Conservation (phyloP, 192 early-diverging fungal genomes). For the Entomortierella beljakovae region DNA sequence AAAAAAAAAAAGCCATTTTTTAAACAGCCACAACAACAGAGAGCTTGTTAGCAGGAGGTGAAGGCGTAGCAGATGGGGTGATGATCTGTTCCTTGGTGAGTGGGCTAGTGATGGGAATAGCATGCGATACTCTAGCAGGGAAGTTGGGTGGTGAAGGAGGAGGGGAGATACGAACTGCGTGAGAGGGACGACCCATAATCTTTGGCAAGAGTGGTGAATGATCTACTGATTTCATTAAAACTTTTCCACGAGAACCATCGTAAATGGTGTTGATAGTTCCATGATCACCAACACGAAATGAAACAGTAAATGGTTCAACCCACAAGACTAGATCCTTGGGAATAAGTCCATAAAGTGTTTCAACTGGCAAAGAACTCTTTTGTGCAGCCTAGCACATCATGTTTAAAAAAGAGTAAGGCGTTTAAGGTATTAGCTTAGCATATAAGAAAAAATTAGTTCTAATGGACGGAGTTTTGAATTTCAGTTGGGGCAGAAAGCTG, state of each 20-base stretch:
- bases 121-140: constrained; percentile 34
- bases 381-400: constrained; percentile 22
- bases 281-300: constrained; percentile 76
- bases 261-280: constrained; percentile 71
- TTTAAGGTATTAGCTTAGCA: background rate
- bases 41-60: constrained; percentile 43
- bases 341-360: constrained; percentile 41
- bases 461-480: background rate
- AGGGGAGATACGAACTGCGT: constrained; percentile 31
- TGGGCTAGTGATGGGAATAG: constrained; percentile 45
- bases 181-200: constrained; percentile 7
- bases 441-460: background rate
- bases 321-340: constrained; percentile 76
- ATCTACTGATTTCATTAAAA: constrained; percentile 25
- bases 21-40: constrained; percentile 24
- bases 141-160: constrained; percentile 29
- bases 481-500: too few relatives aligned
- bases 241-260: constrained; percentile 61
- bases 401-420: background rate
- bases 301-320: constrained; percentile 77
- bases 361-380: constrained; percentile 23
- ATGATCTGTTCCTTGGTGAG: constrained; percentile 46
- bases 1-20: constrained; percentile 15
- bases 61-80: constrained; percentile 25
- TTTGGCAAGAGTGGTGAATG: constrained; percentile 8